Percentiles rank a stretch among this genome's conserved stretches.
Evolutionary conservation across 2,329 filamentous ascomycete species (phyloP).

Genomic region (Zymoseptoria brevis): DNA sequence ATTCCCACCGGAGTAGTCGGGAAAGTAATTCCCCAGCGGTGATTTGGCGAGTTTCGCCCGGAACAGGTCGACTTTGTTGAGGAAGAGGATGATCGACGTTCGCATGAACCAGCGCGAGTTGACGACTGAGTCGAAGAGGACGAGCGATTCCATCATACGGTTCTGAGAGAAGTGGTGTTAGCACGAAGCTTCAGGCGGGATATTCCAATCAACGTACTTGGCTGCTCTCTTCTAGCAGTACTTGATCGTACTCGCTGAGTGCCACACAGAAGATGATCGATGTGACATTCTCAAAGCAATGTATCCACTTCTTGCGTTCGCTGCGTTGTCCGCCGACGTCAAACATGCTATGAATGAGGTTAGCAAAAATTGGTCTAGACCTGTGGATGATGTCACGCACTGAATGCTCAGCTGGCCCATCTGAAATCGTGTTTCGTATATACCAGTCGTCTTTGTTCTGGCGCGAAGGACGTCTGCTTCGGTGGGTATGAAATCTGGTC

Average conservation of each 20-base stretch:
- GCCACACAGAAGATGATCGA: slow-evolving; percentile 99
- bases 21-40: slow-evolving; percentile 89
- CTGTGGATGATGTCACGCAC: slow-evolving; percentile 48
- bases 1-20: slow-evolving; percentile 93
- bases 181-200: slow-evolving; percentile 5
- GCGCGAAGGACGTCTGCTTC: slow-evolving; percentile 94
- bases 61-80: slow-evolving; percentile 99
- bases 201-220: slow-evolving; percentile 54
- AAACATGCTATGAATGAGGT: slow-evolving; percentile 67
- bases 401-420: slow-evolving; percentile 99
- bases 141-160: slow-evolving; percentile 97
- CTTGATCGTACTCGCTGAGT: slow-evolving; percentile 96
- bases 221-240: slow-evolving; percentile 90
- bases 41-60: slow-evolving; percentile 86
- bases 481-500: slow-evolving; percentile 77
- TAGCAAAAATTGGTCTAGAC: neutral
- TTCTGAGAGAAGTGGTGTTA: slow-evolving; percentile 52
- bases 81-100: slow-evolving; percentile 95
- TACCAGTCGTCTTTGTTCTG: slow-evolving; percentile 96
- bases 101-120: slow-evolving; percentile 99
- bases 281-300: slow-evolving; percentile 98
- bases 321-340: slow-evolving; percentile 95
- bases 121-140: slow-evolving; percentile 95
- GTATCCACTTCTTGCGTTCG: slow-evolving; percentile 99
- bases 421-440: slow-evolving; percentile 96